Evolutionary conservation across 306 rosid species (phyloP).

Genomic region (Hylodesmum podocarpum): DNA sequence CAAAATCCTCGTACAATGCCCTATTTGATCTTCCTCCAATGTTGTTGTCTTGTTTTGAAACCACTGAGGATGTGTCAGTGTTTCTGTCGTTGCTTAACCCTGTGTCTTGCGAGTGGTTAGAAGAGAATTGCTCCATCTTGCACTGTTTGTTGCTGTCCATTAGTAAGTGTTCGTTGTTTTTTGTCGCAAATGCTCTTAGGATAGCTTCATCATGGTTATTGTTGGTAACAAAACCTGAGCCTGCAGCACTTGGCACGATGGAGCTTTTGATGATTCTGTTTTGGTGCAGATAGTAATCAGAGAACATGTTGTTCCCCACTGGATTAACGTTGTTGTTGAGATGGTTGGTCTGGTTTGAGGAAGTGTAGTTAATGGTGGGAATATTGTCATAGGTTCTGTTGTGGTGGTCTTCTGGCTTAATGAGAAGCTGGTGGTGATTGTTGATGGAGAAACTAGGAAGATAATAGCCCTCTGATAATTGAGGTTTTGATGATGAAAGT

Average conservation of each 20-base stretch:
- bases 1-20: conserved; percentile 44
- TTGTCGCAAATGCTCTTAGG: conserved; percentile 22
- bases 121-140: conserved; percentile 66
- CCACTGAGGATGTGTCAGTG: conserved; percentile 62
- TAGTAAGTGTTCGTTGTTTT: not conserved
- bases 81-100: conserved; percentile 67
- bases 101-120: conserved; percentile 72
- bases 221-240: not conserved
- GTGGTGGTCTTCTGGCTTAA: conserved; percentile 37
- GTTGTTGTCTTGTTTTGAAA: conserved; percentile 49
- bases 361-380: conserved; percentile 27
- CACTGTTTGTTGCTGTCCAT: conserved; percentile 43
- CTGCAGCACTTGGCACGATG: conserved; percentile 11
- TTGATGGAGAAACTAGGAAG: conserved; percentile 36
- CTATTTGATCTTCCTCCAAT: conserved; percentile 34
- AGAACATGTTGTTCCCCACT: not conserved
- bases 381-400: conserved; percentile 30
- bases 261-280: conserved; percentile 23
- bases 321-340: conserved; percentile 27
- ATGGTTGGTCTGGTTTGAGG: conserved; percentile 25
- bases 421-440: conserved; percentile 21
- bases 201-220: conserved; percentile 13
- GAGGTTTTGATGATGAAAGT: conserved; percentile 30
- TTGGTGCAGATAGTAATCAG: conserved; percentile 41
- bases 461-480: conserved; percentile 45